Evolutionary conservation across 1,139 yeast species (phyloP).

Genomic region (Hemisphaericaspora xylofermentans): DNA sequence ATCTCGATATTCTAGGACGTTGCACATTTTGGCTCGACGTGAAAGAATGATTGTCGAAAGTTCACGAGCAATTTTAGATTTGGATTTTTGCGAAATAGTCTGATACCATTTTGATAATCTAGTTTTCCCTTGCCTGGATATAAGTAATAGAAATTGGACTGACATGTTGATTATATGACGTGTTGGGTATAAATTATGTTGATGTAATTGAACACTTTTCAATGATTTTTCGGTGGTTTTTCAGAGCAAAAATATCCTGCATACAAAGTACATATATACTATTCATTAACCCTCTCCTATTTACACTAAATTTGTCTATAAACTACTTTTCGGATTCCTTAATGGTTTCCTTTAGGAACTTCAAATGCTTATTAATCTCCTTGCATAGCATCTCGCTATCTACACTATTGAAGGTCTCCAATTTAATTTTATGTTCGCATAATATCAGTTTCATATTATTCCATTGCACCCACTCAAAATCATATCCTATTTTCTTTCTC

Average conservation of each 20-base stretch:
- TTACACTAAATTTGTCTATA: too few relatives aligned
- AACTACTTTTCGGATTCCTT: constrained; percentile 5
- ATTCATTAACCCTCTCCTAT: too few relatives aligned
- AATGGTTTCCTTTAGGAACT: constrained; percentile 36
- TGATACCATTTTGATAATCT: constrained; percentile 92
- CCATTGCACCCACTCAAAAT: constrained; percentile 65
- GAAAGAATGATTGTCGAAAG: constrained; percentile 81
- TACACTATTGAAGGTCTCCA: constrained; percentile 47
- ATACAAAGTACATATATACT: constrained; percentile 2
- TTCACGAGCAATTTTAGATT: constrained; percentile 79
- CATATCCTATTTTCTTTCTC: constrained; percentile 51
- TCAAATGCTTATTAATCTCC: constrained; percentile 48
- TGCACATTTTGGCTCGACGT: constrained; percentile 93
- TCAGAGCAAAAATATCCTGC: constrained; percentile 1
- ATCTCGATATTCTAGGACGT: constrained; percentile 87
- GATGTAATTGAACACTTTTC: neutral
- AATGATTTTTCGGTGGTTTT: neutral
- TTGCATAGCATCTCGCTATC: constrained; percentile 43
- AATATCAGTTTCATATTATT: constrained; percentile 53
- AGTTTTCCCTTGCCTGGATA: constrained; percentile 94
- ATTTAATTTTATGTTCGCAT: constrained; percentile 51
- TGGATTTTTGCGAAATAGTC: constrained; percentile 78
- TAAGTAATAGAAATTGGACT: constrained; percentile 70
- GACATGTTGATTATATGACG: constrained; percentile 52
- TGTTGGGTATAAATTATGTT: too few relatives aligned